A percentile compares a stretch with the other conserved stretches of the same genome.
Conservation (phyloP, 345 rosid genomes). For the Citrus hindsii region DNA sequence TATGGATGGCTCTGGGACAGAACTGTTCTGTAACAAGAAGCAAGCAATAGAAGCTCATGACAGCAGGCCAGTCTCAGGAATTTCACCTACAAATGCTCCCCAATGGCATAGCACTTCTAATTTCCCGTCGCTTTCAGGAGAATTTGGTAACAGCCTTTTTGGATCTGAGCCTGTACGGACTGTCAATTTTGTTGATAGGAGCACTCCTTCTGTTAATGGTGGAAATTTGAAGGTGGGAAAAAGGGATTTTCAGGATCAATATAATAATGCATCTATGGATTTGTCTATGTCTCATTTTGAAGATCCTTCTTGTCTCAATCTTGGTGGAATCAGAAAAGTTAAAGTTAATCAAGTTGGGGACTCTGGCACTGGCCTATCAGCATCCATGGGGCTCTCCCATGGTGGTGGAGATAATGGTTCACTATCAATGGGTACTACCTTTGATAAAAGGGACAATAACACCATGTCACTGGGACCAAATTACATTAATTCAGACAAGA, state of each 20-base stretch:
- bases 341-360: constrained; percentile 50
- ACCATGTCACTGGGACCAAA: constrained; percentile 24
- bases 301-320: constrained; percentile 39
- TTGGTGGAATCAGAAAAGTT: constrained; percentile 52
- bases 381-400: constrained; percentile 26
- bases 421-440: constrained; percentile 24
- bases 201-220: constrained; percentile 25
- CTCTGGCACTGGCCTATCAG: constrained; percentile 27
- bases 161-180: constrained; percentile 36
- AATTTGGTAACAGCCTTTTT: constrained; percentile 39
- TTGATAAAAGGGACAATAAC: constrained; percentile 19
- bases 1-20: constrained; percentile 36
- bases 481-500: constrained; percentile 19
- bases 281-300: constrained; percentile 43
- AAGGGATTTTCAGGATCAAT: constrained; percentile 37
- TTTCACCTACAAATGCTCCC: constrained; percentile 30
- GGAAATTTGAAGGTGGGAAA: constrained; percentile 41
- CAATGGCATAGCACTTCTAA: constrained; percentile 35
- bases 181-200: constrained; percentile 38
- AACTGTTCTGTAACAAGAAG: constrained; percentile 49
- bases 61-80: constrained; percentile 28
- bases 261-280: constrained; percentile 30
- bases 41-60: constrained; percentile 44
- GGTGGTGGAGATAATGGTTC: constrained; percentile 24
- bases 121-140: constrained; percentile 43